A percentile compares a stretch with the other conserved stretches of the same genome.
Conservation (phyloP, 768 basidiomycete species). For the Mycena sanguinolenta region DNA sequence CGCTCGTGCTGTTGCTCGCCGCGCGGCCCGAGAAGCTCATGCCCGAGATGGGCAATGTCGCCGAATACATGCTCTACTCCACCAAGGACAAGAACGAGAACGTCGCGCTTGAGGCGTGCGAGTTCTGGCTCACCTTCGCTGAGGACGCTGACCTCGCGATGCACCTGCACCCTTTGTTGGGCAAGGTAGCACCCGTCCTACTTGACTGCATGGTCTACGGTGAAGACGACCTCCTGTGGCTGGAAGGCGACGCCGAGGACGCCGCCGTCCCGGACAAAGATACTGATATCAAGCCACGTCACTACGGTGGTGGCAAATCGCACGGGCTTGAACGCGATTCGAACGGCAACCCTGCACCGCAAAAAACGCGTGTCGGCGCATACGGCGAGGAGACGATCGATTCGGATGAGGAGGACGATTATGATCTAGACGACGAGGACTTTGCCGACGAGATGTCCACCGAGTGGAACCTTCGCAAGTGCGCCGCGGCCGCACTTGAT, state of each 20-base stretch:
- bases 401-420: slow-evolving; percentile 90
- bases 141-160: slow-evolving; percentile 91
- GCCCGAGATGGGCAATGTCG: slow-evolving; percentile 95
- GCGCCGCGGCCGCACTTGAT: slow-evolving; percentile 96
- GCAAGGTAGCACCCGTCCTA: slow-evolving; percentile 94
- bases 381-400: slow-evolving; percentile 88
- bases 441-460: slow-evolving; percentile 98
- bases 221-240: slow-evolving; percentile 94
- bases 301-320: slow-evolving; percentile 82
- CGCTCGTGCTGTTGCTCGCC: slow-evolving; percentile 92
- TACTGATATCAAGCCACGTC: slow-evolving; percentile 95
- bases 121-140: slow-evolving; percentile 99
- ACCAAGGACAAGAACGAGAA: slow-evolving; percentile 98
- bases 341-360: slow-evolving; percentile 52
- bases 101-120: slow-evolving; percentile 97
- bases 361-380: slow-evolving; percentile 66
- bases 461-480: slow-evolving; percentile 99
- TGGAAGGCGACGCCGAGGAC: slow-evolving; percentile 93
- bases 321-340: slow-evolving; percentile 88
- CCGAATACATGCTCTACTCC: slow-evolving; percentile 98
- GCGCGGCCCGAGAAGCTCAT: slow-evolving; percentile 96
- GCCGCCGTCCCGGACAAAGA: slow-evolving; percentile 93
- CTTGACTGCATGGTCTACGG: slow-evolving; percentile 98
- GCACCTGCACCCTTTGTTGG: slow-evolving; percentile 87
- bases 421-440: slow-evolving; percentile 89